Conservation (phyloP, 2,329 filamentous ascomycete species). For the Fusarium tjaetaba region DNA sequence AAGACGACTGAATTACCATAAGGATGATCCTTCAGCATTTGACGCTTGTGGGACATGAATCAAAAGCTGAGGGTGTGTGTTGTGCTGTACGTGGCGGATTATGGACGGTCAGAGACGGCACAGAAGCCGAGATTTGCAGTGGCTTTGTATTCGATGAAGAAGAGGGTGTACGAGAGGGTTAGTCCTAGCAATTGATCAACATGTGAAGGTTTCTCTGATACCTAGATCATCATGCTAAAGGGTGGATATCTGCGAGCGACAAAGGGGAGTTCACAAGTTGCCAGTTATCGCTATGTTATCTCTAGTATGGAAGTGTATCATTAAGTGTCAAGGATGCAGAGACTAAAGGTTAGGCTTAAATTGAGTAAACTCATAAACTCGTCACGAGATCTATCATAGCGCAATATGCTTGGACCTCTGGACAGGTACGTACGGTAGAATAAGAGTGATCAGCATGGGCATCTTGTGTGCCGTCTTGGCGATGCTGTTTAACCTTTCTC, state of each 20-base stretch:
- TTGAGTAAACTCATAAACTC: background rate
- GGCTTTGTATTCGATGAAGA: background rate
- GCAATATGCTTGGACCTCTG: background rate
- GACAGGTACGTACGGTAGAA: background rate
- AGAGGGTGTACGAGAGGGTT: slow-evolving; percentile 30
- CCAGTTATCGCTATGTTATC: background rate
- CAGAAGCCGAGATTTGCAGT: slow-evolving; percentile 21
- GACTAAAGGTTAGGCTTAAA: background rate
- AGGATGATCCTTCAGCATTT: background rate
- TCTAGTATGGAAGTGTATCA: background rate
- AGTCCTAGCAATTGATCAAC: background rate
- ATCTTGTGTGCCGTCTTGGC: slow-evolving; percentile 23
- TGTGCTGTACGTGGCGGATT: slow-evolving; percentile 22
- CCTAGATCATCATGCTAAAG: background rate
- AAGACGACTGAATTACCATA: background rate
- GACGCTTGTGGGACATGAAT: slow-evolving; percentile 8
- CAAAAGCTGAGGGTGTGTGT: slow-evolving; percentile 15
- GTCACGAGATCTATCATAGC: background rate
- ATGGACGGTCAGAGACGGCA: slow-evolving; percentile 32
- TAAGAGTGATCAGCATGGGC: slow-evolving; percentile 1
- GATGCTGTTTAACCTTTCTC: slow-evolving; percentile 1
- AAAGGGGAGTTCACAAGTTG: background rate
- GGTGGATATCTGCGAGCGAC: background rate
- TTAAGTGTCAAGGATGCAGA: background rate
- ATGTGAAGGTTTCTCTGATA: background rate